Evolutionary conservation across 2,329 filamentous ascomycete genomes (phyloP).

Genomic region (Cytospora leucostoma): DNA sequence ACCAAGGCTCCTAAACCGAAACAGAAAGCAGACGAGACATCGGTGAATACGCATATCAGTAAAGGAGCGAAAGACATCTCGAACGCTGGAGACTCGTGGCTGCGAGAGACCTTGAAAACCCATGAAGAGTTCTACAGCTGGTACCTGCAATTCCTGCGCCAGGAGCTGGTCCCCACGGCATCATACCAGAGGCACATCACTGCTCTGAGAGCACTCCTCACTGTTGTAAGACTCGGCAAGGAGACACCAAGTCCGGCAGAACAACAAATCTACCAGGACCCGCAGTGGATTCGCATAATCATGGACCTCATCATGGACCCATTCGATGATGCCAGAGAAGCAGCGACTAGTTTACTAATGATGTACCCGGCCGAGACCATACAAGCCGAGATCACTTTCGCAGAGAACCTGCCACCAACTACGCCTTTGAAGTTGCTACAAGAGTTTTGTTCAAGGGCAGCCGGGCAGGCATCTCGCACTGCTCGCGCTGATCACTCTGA

Average conservation of each 20-base stretch:
- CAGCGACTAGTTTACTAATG: slow-evolving; percentile 53
- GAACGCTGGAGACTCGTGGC: slow-evolving; percentile 23
- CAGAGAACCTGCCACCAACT: slow-evolving; percentile 18
- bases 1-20: slow-evolving; percentile 21
- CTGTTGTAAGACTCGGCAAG: slow-evolving; percentile 70
- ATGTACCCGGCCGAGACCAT: slow-evolving; percentile 47
- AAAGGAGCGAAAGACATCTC: slow-evolving; percentile 22
- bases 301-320: slow-evolving; percentile 83
- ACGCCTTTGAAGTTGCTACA: slow-evolving; percentile 41
- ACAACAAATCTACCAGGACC: slow-evolving; percentile 41
- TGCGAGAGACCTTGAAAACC: slow-evolving; percentile 45
- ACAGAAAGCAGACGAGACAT: not conserved
- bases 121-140: slow-evolving; percentile 70
- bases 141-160: slow-evolving; percentile 71
- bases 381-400: slow-evolving; percentile 28
- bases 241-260: slow-evolving; percentile 41
- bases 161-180: slow-evolving; percentile 75
- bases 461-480: slow-evolving; percentile 64
- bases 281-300: slow-evolving; percentile 62
- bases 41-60: slow-evolving; percentile 18
- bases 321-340: slow-evolving; percentile 84
- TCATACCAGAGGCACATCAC: slow-evolving; percentile 91
- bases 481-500: slow-evolving; percentile 91
- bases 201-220: slow-evolving; percentile 68
- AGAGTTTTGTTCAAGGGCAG: slow-evolving; percentile 54